Percentiles rank a stretch among this genome's conserved stretches.
phyloP scores from a whole-genome alignment of 163 green algal species.

The Picocystis sp. region DNA sequence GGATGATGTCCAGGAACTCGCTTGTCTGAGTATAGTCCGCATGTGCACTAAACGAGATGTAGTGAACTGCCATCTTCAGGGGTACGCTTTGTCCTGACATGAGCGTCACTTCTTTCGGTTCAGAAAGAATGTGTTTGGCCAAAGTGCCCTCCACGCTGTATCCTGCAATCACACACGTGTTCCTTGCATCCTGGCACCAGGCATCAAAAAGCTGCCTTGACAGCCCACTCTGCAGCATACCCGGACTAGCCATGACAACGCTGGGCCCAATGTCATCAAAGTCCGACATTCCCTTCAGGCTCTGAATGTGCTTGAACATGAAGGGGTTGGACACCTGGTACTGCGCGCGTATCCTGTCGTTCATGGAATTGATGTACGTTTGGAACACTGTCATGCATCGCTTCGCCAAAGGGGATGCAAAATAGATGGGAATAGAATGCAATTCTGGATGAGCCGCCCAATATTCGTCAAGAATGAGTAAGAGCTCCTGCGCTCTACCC shows the following conservation, averaged over 20 bases:
- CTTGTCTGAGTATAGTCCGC: conserved; percentile 91
- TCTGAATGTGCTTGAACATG: conserved; percentile 77
- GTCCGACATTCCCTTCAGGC: conserved; percentile 39
- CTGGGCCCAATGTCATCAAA: conserved; percentile 75
- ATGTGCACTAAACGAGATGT: conserved; percentile 93
- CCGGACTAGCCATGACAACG: conserved; percentile 89
- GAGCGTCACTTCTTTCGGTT: conserved; percentile 46
- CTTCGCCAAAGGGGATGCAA: conserved; percentile 56
- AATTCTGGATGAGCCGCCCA: conserved; percentile 73
- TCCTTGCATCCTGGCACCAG: conserved; percentile 66
- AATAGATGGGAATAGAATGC: conserved; percentile 80
- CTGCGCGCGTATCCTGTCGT: conserved; percentile 66
- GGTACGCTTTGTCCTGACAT: conserved; percentile 36
- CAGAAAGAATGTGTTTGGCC: conserved; percentile 76
- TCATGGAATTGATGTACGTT: conserved; percentile 97
- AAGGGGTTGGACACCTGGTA: conserved; percentile 87
- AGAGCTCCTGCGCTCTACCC: conserved; percentile 85
- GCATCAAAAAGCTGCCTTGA: conserved; percentile 80
- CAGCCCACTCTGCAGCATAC: conserved; percentile 59
- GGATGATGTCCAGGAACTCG: conserved; percentile 71
- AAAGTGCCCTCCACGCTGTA: conserved; percentile 68
- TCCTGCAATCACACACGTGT: conserved; percentile 4
- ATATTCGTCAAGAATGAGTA: conserved; percentile 92
- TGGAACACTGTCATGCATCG: conserved; percentile 68
- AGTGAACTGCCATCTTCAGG: conserved; percentile 66